Evolutionary conservation across 2,329 filamentous ascomycete genomes (phyloP).

Genomic region (Ophiostoma angusticollis): DNA sequence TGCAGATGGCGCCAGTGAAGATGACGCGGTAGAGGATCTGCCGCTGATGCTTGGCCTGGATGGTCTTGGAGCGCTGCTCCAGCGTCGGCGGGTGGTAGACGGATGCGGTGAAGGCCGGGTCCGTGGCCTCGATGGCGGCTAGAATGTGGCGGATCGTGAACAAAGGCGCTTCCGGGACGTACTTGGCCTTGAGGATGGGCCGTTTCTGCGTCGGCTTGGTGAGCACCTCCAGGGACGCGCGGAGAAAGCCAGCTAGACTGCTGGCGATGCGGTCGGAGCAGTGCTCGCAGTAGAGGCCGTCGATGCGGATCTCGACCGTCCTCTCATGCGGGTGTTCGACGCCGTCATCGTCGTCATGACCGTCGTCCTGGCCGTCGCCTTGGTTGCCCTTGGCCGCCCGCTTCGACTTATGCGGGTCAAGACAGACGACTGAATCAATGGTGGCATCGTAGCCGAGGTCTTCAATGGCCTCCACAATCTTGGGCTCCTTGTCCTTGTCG

Average conservation of each 20-base stretch:
- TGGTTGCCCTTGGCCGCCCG: no score
- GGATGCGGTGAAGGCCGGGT: conserved; percentile 52
- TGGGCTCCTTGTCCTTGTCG: conserved; percentile 31
- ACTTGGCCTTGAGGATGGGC: conserved; percentile 58
- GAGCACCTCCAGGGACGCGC: conserved; percentile 37
- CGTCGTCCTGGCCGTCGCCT: background rate
- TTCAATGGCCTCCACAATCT: conserved; percentile 41
- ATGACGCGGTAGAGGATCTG: conserved; percentile 58
- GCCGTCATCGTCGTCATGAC: background rate
- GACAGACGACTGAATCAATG: conserved; percentile 36
- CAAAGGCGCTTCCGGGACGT: conserved; percentile 51
- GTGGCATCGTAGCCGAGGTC: conserved; percentile 54
- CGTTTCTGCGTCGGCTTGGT: conserved; percentile 42
- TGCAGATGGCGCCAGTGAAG: conserved; percentile 54
- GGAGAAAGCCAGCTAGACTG: conserved; percentile 40
- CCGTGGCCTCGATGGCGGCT: conserved; percentile 49
- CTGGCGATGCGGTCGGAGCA: conserved; percentile 49
- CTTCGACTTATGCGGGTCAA: conserved; percentile 19
- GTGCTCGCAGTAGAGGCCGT: conserved; percentile 63
- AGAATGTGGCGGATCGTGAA: conserved; percentile 70
- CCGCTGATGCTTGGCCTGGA: conserved; percentile 57
- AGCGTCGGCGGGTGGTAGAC: conserved; percentile 72
- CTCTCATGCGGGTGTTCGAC: conserved; percentile 23
- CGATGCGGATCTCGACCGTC: conserved; percentile 50
- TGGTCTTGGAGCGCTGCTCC: conserved; percentile 64